Base-by-base conservation (phyloP, 768 basidiomycete genomes). In the Boletus reticulatus region DNA sequence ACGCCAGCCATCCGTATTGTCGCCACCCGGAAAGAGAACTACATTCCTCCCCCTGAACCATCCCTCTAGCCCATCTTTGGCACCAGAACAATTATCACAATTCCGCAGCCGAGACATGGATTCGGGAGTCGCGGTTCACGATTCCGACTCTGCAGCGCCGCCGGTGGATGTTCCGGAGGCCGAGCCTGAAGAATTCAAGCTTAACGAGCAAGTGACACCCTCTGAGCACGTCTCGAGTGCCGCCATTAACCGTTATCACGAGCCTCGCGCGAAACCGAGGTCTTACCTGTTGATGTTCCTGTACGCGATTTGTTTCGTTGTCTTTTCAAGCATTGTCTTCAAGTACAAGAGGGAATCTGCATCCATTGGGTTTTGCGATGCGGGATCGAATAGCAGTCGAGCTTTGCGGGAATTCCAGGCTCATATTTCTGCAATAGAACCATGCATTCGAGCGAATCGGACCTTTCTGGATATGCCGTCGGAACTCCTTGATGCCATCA, bases 281-380 rank as follows among this genome's bases (percentile, higher is more conserved):
- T 64, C 72, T 27, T 61, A 73, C 56, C 53, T 82, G 41, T 48
- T 78, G 14, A 78, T 78, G n/a, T 27, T 83, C n/a, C 20, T 87
- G 43, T 62, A 72, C 50, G 55, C 76, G 55, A 52, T 76, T 6
- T 57, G 78, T 29, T 56, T 75, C 11, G 54, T 79, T 22, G 65
- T 71, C 17, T 59, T 71, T 19, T 72, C 69, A 14, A 72, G 69
- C 57, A 59, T 71, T 22, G 57, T 76, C 19, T 60, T 76, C 62
- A 75, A 76, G 17, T 89, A 84, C 76, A 92, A 91, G 72, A 56
- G 61, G 13, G 83, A 88, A 61, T 91, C 91, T 6, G 75, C 84
- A 3, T 68, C 77, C 12, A 84, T 94, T 61, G 92, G 92, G 6
- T 94, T 83, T 70, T 94, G 92, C 65, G 84, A 89, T 58, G 71